Conservation (phyloP, 352 stramenopile genomes). For the Phytopythium vexans region DNA sequence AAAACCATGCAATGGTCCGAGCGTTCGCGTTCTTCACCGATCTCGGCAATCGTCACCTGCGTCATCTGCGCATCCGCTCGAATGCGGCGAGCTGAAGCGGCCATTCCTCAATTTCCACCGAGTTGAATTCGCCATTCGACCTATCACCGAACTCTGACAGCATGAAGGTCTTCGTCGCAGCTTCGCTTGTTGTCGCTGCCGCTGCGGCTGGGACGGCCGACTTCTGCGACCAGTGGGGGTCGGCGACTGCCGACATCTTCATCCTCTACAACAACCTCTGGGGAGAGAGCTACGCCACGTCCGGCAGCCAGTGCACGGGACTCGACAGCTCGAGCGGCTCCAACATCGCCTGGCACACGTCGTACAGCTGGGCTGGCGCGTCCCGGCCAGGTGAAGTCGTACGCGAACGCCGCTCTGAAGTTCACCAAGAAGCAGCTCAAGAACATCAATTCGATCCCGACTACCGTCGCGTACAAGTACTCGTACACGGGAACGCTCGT, state of each 20-base stretch:
- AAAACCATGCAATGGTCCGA: too few relatives aligned
- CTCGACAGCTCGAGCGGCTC: slow-evolving; percentile 18
- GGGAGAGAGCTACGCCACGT: slow-evolving; percentile 22
- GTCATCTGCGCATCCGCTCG: too few relatives aligned
- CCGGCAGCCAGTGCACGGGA: slow-evolving; percentile 31
- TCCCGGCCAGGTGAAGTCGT: slow-evolving; percentile 35
- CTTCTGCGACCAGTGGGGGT: slow-evolving; percentile 28
- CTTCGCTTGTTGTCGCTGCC: neutral
- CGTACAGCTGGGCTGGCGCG: slow-evolving; percentile 30
- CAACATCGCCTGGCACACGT: slow-evolving; percentile 25
- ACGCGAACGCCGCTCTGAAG: slow-evolving; percentile 33
- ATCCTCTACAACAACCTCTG: slow-evolving; percentile 50
- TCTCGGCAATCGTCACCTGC: too few relatives aligned
- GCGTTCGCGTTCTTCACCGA: too few relatives aligned
- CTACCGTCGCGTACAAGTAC: slow-evolving; percentile 36
- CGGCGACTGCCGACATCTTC: slow-evolving; percentile 23
- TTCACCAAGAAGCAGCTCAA: slow-evolving; percentile 20
- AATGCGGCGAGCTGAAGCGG: too few relatives aligned
- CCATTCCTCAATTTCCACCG: too few relatives aligned
- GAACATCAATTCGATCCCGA: slow-evolving; percentile 29
- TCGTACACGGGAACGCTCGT: slow-evolving; percentile 32
- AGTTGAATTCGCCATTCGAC: too few relatives aligned
- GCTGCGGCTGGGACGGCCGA: slow-evolving; percentile 5
- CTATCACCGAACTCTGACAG: too few relatives aligned
- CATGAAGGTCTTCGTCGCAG: slow-evolving; percentile 20